These are phyloP conservation scores for Verticillium nubilum DNA, from an alignment of 2,329 filamentous ascomycete genomes.

Conservation along the genomic window DNA sequence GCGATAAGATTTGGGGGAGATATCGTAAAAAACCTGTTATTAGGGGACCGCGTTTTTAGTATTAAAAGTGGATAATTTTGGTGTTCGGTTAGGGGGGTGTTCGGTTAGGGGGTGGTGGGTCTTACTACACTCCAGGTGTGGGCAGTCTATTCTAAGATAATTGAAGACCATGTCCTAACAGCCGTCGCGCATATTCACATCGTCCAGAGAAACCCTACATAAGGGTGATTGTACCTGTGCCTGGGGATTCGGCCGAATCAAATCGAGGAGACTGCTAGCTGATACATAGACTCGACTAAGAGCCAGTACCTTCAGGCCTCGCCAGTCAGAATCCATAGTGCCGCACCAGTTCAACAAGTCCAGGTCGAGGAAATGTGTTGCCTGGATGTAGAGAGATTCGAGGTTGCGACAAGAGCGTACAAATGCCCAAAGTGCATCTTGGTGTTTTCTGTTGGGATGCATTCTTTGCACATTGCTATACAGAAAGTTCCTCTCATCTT, in stretches of 20 bases:
- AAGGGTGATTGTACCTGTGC: not conserved
- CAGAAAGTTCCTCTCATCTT: not conserved
- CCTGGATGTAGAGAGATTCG: constrained; percentile 3
- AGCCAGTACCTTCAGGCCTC: not conserved
- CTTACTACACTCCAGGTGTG: constrained; percentile 1
- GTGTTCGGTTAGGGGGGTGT: too few relatives aligned
- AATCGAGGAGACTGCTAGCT: not conserved
- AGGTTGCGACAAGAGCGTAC: constrained; percentile 3
- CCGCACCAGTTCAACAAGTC: not conserved
- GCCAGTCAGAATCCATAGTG: not conserved
- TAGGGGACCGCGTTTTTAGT: too few relatives aligned
- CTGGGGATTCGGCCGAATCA: not conserved
- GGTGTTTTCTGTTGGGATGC: constrained; percentile 4
- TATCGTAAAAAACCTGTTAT: too few relatives aligned
- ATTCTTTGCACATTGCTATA: constrained; percentile 4
- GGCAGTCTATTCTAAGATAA: not conserved
- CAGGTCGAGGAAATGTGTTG: constrained; percentile 2
- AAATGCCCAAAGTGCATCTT: constrained; percentile 1
- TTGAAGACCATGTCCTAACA: constrained; percentile 3
- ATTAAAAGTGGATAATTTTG: too few relatives aligned
- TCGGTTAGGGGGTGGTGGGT: too few relatives aligned
- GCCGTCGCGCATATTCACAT: constrained; percentile 3
- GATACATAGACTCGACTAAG: not conserved
- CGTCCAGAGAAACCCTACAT: not conserved
- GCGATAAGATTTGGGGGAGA: too few relatives aligned